Conservation (phyloP, 177 flowering plant genomes). For the Vitis hybrid region DNA sequence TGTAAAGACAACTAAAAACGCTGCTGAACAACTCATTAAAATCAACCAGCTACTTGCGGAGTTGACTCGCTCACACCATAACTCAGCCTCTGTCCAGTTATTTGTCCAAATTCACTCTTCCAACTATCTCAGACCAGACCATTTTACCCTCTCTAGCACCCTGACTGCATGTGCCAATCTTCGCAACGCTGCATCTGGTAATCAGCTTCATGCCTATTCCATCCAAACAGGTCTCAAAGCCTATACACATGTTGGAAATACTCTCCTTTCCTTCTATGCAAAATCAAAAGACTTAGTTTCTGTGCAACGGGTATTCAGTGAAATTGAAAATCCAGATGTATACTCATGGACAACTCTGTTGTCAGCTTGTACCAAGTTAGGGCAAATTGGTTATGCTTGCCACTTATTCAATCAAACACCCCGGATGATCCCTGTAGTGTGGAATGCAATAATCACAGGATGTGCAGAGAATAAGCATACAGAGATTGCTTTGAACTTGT, state of each 20-base stretch:
- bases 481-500: slow-evolving; percentile 35
- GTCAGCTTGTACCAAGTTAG: slow-evolving; percentile 48
- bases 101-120: slow-evolving; percentile 47
- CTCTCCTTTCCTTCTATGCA: slow-evolving; percentile 57
- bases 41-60: slow-evolving; percentile 33
- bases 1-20: background rate
- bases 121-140: slow-evolving; percentile 45
- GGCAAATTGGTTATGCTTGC: slow-evolving; percentile 36
- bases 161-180: slow-evolving; percentile 53
- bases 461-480: slow-evolving; percentile 38
- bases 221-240: slow-evolving; percentile 36
- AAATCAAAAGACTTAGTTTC: slow-evolving; percentile 37
- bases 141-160: slow-evolving; percentile 54
- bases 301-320: slow-evolving; percentile 39
- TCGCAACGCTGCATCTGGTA: slow-evolving; percentile 29
- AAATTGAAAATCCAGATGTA: slow-evolving; percentile 56
- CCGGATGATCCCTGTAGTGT: slow-evolving; percentile 27
- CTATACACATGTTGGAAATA: slow-evolving; percentile 48
- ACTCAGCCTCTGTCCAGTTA: slow-evolving; percentile 36
- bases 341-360: slow-evolving; percentile 65
- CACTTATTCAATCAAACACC: slow-evolving; percentile 46
- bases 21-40: slow-evolving; percentile 21
- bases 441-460: slow-evolving; percentile 66
- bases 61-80: slow-evolving; percentile 30
- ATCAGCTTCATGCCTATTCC: slow-evolving; percentile 50